Base-by-base conservation (phyloP, 495 filamentous ascomycete species). In the Lasiosphaeria ovina region DNA sequence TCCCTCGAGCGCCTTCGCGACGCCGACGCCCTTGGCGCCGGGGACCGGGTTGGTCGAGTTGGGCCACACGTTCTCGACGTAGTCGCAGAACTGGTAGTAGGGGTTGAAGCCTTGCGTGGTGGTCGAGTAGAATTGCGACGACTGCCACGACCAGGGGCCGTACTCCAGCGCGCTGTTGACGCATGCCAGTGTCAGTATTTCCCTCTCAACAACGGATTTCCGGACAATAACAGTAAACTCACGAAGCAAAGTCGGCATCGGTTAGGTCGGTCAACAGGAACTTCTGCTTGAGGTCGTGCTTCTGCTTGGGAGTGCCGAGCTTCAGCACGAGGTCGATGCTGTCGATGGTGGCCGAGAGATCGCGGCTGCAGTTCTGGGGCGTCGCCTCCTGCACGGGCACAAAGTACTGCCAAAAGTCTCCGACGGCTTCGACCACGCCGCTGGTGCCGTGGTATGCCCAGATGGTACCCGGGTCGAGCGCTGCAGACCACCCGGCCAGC, bases 391-490 rank as follows among this genome's bases (percentile, higher is more conserved):
- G 79, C 32, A 87, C 76, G n/a, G 86, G 85, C 4, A 72, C 70
- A 67, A 88, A 89, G 61, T 89, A 89, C 71, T 81, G 78, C 85
- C 85, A 89, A 61, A 83, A 89, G 60, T 88, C 77, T 5, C 78
- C 77, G 33, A 89, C 79, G 3, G 85, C 79, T 65, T 89, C 77
- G 1, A 89, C 86, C 4, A 83, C 82, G 3, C 82, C 86, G 63
- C 81, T 85, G 34, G 83, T 84, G 32, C 83, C 79, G 62, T 86
- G 82, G 61, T 87, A 87, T 2, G 85, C 86, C 85, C 85, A 89
- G 70, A 87, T 86, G 0, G 84, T 87, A 8, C 85, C 86, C 1
- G 85, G 85, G 5, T 82, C 74, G 17, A 78, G 73, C 1, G 74
- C 74, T n/a, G 80, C 82, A 6, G 80, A 80, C 87, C 87, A 89